Base-by-base conservation (phyloP, 208 protist genomes). In the Leishmania tropica region DNA sequence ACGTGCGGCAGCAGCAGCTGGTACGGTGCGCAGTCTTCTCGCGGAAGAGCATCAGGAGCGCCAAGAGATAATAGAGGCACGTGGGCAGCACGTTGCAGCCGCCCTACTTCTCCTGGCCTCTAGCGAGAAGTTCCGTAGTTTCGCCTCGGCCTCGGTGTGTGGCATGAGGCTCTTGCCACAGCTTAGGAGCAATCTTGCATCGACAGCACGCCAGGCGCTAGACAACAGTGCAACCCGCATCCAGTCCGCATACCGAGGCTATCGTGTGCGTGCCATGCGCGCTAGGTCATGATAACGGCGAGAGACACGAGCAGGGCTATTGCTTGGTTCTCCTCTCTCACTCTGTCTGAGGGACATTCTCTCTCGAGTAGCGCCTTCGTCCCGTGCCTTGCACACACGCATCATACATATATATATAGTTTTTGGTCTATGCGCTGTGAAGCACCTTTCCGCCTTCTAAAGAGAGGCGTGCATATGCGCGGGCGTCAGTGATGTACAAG, bases 201-300 rank as follows among this genome's bases (percentile, higher is more conserved):
- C 8, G 51, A 78, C 76, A 13, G 76, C 21, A 40, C 73, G 35
- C 5, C 56, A 76, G 42, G 60, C 74, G 40, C 65, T 92, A 37
- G 80, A 87, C 8, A 21, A 68, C 37, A 83, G 76, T 54, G 87
- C 90, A 4, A 89, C 81, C 10, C 56, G 75, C 42, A 92, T 94
- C 79, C 90, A 94, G 81, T 31, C 84, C 8, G 80, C 64, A 7
- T 94, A 85, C 75, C 85, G 90, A 62, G 85, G 87, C 13, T 87
- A 84, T 28, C 78, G 62, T 76, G 74, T 65, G 21, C 74, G 74
- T 28, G 53, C 17, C 21, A 37, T 60, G 74, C 54, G 21, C 53
- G 31, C 54, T 62, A 31, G 37, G 54, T 24, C 35, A 10, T 51
- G 74, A 78, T 8, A 15, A 45, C 21, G 37, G n/a, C 48, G 31